These are phyloP conservation scores for Aspergillus quadricinctus DNA, from an alignment of 2,329 filamentous ascomycete genomes.

Conservation along the genomic window DNA sequence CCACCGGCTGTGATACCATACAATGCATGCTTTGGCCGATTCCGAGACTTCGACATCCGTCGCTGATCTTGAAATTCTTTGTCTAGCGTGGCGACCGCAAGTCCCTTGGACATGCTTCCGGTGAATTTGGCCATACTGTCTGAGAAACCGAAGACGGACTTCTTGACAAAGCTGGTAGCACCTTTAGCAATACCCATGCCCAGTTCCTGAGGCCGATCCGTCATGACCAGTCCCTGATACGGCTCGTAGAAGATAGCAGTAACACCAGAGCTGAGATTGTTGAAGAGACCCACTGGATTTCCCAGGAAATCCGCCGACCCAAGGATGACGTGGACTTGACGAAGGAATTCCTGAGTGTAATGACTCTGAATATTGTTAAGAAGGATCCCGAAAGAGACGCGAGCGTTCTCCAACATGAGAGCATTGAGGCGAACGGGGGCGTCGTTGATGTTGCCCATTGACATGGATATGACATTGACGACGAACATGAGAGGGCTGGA, in stretches of 20 bases:
- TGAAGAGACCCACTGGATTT: slow-evolving; percentile 96
- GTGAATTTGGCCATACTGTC: slow-evolving; percentile 98
- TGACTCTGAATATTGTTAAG: slow-evolving; percentile 85
- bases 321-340: slow-evolving; percentile 95
- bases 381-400: slow-evolving; percentile 79
- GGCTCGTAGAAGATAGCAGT: slow-evolving; percentile 99
- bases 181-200: slow-evolving; percentile 94
- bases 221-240: slow-evolving; percentile 95
- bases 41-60: slow-evolving; percentile 86
- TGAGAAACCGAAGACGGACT: slow-evolving; percentile 94
- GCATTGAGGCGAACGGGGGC: slow-evolving; percentile 92
- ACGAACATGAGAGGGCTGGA: slow-evolving; percentile 98
- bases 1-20: slow-evolving; percentile 95
- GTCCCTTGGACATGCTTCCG: slow-evolving; percentile 91
- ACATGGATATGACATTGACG: slow-evolving; percentile 98
- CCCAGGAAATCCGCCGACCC: slow-evolving; percentile 96
- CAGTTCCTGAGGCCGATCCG: slow-evolving; percentile 90
- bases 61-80: slow-evolving; percentile 98
- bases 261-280: slow-evolving; percentile 94
- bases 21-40: slow-evolving; percentile 92
- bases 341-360: slow-evolving; percentile 93
- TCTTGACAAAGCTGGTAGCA: slow-evolving; percentile 95
- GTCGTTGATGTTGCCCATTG: slow-evolving; percentile 97
- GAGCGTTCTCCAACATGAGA: slow-evolving; percentile 88
- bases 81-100: slow-evolving; percentile 91